Percentiles rank a stretch among this genome's conserved stretches.
phyloP scores from a whole-genome alignment of 768 basidiomycete species.

The Jaapia argillacea region DNA sequence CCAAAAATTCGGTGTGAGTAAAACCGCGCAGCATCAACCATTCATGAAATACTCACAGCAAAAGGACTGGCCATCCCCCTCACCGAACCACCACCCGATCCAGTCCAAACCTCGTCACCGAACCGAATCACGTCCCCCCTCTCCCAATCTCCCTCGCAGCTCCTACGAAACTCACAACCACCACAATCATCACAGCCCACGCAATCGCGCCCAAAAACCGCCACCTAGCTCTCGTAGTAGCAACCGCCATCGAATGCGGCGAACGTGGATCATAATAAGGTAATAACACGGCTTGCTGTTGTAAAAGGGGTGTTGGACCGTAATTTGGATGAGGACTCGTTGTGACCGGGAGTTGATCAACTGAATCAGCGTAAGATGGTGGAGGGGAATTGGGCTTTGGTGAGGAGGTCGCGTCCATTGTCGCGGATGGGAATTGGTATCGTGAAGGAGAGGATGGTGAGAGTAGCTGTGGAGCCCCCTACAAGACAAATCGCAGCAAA shows the following conservation, averaged over 20 bases:
- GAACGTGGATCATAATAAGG: constrained; percentile 35
- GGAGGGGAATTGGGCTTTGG: neutral
- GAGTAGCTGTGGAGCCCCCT: too few relatives aligned
- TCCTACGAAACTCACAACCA: neutral
- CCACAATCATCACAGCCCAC: constrained; percentile 24
- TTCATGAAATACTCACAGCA: too few relatives aligned
- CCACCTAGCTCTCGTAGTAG: constrained; percentile 28
- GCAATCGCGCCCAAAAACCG: constrained; percentile 32
- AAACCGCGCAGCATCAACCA: too few relatives aligned
- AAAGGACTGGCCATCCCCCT: too few relatives aligned
- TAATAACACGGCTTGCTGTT: constrained; percentile 25
- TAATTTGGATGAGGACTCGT: constrained; percentile 6
- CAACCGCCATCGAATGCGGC: constrained; percentile 25
- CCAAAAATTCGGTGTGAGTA: too few relatives aligned
- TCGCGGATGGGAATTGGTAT: too few relatives aligned
- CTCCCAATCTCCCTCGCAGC: neutral
- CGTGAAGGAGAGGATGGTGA: too few relatives aligned
- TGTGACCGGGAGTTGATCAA: neutral
- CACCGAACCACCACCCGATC: too few relatives aligned
- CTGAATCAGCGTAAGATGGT: neutral
- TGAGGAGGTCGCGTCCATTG: too few relatives aligned
- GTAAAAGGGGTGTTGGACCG: constrained; percentile 32
- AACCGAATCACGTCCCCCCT: neutral
- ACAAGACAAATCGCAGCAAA: too few relatives aligned
- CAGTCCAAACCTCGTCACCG: neutral